phyloP scores from a whole-genome alignment of 2,329 filamentous ascomycete genomes.

The Dactylellina cionopaga region DNA sequence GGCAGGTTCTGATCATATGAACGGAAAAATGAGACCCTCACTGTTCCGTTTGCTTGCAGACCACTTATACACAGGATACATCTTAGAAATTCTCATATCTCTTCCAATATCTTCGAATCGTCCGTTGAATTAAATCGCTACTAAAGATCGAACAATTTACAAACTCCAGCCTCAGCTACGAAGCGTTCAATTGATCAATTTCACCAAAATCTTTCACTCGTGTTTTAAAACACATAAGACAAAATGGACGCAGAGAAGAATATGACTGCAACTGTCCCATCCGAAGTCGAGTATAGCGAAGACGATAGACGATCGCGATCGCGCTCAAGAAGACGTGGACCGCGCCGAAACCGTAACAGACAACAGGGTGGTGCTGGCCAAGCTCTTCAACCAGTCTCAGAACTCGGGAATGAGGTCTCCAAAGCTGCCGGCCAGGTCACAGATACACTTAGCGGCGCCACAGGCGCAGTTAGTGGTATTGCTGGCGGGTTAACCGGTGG shows the following conservation, averaged over 20 bases:
- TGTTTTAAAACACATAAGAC: too few relatives aligned
- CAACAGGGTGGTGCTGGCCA: slow-evolving; percentile 25
- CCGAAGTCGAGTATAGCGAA: slow-evolving; percentile 50
- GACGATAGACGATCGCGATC: slow-evolving; percentile 43
- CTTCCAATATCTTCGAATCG: too few relatives aligned
- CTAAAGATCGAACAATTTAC: too few relatives aligned
- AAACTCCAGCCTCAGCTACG: neutral
- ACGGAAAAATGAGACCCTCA: too few relatives aligned
- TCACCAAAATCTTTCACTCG: neutral
- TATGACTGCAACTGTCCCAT: slow-evolving; percentile 33
- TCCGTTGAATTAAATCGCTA: too few relatives aligned
- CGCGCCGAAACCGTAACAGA: slow-evolving; percentile 36
- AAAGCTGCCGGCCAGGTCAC: slow-evolving; percentile 53
- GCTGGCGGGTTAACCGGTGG: slow-evolving; percentile 50
- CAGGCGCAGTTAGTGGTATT: slow-evolving; percentile 51
- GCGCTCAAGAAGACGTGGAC: slow-evolving; percentile 43
- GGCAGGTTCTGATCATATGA: neutral
- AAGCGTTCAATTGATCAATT: neutral
- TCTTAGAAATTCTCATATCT: neutral
- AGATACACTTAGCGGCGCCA: slow-evolving; percentile 49
- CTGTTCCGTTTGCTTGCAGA: neutral
- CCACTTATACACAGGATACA: slow-evolving; percentile 30
- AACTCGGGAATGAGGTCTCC: slow-evolving; percentile 44
- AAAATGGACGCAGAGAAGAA: slow-evolving; percentile 50
- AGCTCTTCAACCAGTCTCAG: slow-evolving; percentile 40